Conservation (phyloP, 2,329 filamentous ascomycete species). For the Hymenoscyphus salicellus region DNA sequence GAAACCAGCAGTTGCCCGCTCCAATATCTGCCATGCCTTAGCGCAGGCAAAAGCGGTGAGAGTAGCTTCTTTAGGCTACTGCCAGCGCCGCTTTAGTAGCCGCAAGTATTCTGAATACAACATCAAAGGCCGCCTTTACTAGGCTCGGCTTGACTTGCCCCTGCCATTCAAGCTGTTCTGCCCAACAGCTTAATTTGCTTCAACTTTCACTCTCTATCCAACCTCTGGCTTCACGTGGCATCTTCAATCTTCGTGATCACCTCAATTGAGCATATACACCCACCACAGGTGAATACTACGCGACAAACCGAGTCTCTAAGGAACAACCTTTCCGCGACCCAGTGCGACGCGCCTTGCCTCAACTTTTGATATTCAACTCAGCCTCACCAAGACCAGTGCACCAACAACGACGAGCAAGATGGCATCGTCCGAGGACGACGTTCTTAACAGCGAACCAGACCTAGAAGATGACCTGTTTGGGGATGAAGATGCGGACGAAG, state of each 20-base stretch:
- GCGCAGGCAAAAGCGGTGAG: constrained; percentile 3
- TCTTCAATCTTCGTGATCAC: not conserved
- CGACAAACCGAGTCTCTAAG: not conserved
- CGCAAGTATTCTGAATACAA: not conserved
- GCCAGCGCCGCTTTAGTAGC: not conserved
- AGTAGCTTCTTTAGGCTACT: not conserved
- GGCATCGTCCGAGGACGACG: constrained; percentile 29
- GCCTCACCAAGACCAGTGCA: not conserved
- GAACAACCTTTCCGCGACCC: not conserved
- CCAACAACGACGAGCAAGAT: not conserved
- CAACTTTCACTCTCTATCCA: not conserved
- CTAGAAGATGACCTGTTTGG: constrained; percentile 61
- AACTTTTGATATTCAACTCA: not conserved
- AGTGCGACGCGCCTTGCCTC: constrained; percentile 3
- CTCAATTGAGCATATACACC: not conserved
- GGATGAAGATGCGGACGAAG: constrained; percentile 45
- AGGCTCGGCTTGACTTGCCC: not conserved
- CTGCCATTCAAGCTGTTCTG: not conserved
- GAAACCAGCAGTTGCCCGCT: not conserved
- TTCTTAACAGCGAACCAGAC: constrained; percentile 43
- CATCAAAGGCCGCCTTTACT: not conserved
- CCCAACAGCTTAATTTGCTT: not conserved
- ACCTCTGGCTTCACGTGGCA: not conserved
- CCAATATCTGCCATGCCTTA: not conserved
- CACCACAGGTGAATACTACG: not conserved